phyloP scores from a whole-genome alignment of 2,329 filamentous ascomycete genomes.

The Xylaria sp. region DNA sequence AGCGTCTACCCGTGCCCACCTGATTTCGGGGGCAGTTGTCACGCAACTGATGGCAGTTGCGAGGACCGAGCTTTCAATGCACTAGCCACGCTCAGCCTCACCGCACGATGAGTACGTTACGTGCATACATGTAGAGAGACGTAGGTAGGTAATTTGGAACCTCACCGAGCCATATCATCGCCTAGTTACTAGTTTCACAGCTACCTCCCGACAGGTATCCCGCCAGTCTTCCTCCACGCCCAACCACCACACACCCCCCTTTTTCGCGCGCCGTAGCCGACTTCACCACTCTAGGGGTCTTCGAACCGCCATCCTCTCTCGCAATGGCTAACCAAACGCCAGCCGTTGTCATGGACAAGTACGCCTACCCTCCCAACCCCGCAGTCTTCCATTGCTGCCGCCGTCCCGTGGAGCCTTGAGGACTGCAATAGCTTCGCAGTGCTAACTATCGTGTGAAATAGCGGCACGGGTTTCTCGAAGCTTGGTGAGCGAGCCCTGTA shows the following conservation, averaged over 20 bases:
- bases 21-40: background rate
- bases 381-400: constrained; percentile 19
- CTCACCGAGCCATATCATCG: constrained; percentile 23
- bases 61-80: constrained; percentile 4
- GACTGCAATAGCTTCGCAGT: constrained; percentile 26
- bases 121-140: constrained; percentile 2
- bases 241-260: constrained; percentile 3
- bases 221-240: constrained; percentile 3
- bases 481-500: constrained; percentile 67
- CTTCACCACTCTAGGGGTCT: constrained; percentile 7
- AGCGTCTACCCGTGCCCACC: too few relatives aligned
- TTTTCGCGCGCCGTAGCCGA: background rate
- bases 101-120: constrained; percentile 26
- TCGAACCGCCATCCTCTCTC: constrained; percentile 32
- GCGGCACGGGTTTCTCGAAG: constrained; percentile 99
- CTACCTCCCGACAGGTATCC: constrained; percentile 12
- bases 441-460: constrained; percentile 52
- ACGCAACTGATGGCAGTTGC: too few relatives aligned
- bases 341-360: constrained; percentile 99
- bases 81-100: constrained; percentile 7
- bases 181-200: constrained; percentile 14
- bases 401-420: background rate
- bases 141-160: constrained; percentile 27
- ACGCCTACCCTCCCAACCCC: constrained; percentile 52
- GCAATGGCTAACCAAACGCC: constrained; percentile 97